These are phyloP conservation scores for Poa annua DNA, from an alignment of 176 grass and related monocot species.

Conservation along the genomic window DNA sequence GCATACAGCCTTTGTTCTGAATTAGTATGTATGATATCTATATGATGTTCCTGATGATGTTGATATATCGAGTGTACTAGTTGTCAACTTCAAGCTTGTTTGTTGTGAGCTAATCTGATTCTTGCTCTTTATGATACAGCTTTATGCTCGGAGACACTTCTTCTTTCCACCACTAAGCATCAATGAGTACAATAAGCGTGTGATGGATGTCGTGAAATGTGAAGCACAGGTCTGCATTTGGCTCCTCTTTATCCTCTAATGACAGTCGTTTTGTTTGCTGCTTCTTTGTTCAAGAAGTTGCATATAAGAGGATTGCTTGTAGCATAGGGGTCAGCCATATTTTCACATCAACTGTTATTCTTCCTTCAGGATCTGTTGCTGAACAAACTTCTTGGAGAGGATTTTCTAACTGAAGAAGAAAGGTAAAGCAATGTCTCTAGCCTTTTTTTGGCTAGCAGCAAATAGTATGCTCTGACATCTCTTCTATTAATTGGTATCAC, in stretches of 20 bases:
- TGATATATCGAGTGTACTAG: not conserved
- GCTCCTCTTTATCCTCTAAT: constrained; percentile 38
- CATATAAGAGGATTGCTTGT: not conserved
- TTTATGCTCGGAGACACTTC: constrained; percentile 96
- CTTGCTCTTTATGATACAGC: constrained; percentile 49
- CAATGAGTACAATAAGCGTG: constrained; percentile 90
- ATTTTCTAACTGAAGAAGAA: constrained; percentile 94
- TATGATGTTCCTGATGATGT: not conserved
- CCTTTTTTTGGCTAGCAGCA: constrained; percentile 2
- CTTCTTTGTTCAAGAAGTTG: constrained; percentile 1
- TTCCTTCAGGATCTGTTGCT: constrained; percentile 82
- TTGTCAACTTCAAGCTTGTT: constrained; percentile 34
- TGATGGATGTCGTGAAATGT: constrained; percentile 93
- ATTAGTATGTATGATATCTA: not conserved
- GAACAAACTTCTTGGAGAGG: constrained; percentile 89
- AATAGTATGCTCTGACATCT: not conserved
- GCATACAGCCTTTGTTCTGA: not conserved
- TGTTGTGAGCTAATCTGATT: constrained; percentile 37
- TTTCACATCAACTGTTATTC: constrained; percentile 3
- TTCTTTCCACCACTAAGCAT: constrained; percentile 93
- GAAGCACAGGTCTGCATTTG: constrained; percentile 77
- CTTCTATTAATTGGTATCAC: not conserved
- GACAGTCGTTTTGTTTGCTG: not conserved
- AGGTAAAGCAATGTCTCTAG: constrained; percentile 57
- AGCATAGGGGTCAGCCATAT: constrained; percentile 3